Conservation (phyloP, 2,329 filamentous ascomycete species). For the Claviceps pazoutovae region DNA sequence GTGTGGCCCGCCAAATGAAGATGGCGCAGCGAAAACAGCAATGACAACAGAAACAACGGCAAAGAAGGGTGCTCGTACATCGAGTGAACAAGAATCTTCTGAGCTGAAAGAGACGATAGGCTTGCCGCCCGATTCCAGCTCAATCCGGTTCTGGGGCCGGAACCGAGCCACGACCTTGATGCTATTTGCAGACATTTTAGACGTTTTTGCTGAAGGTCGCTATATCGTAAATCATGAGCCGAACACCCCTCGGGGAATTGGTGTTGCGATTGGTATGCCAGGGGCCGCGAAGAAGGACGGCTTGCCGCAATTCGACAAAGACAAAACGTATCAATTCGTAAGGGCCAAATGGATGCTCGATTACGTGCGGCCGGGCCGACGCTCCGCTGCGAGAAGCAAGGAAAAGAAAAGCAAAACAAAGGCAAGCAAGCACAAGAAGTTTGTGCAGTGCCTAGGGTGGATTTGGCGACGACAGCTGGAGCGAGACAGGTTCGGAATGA, state of each 20-base stretch:
- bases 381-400: not conserved
- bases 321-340: not conserved
- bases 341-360: not conserved
- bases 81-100: constrained; percentile 76
- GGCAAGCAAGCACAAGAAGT: not conserved
- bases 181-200: constrained; percentile 46
- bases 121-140: constrained; percentile 79
- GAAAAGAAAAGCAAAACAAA: not conserved
- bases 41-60: not conserved
- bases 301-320: not conserved
- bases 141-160: constrained; percentile 89
- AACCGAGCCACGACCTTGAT: constrained; percentile 95
- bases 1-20: not conserved
- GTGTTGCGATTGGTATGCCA: not conserved
- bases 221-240: constrained; percentile 6
- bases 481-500: not conserved
- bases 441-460: constrained; percentile 2
- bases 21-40: not conserved
- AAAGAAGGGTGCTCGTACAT: constrained; percentile 35
- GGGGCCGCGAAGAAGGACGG: not conserved
- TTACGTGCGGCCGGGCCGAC: not conserved
- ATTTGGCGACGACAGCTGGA: not conserved
- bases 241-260: constrained; percentile 1
- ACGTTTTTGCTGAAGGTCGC: constrained; percentile 3
- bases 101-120: constrained; percentile 82